These are phyloP conservation scores for Goffeauzyma gilvescens DNA, from an alignment of 768 basidiomycete genomes.

Conservation along the genomic window DNA sequence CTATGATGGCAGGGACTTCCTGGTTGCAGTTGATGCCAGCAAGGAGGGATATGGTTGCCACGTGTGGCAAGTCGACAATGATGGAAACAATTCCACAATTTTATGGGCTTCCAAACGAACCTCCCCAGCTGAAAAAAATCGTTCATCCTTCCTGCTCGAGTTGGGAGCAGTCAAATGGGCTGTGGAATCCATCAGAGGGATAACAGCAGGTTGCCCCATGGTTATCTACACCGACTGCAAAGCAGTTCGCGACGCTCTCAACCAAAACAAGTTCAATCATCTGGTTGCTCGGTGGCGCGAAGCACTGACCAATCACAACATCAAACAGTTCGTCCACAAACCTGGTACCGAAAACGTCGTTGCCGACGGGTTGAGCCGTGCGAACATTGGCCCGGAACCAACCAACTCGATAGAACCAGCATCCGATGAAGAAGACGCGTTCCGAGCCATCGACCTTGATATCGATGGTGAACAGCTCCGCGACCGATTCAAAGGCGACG, in stretches of 20 bases:
- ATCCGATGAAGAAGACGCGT: background rate
- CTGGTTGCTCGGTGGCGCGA: slow-evolving; percentile 6
- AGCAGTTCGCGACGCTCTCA: slow-evolving; percentile 5
- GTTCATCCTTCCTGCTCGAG: slow-evolving; percentile 4
- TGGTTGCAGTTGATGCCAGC: slow-evolving; percentile 3
- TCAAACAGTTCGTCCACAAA: slow-evolving; percentile 5
- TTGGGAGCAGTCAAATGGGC: slow-evolving; percentile 4
- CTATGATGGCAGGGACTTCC: slow-evolving; percentile 29
- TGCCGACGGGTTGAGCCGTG: slow-evolving; percentile 8
- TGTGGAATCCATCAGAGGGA: slow-evolving; percentile 1
- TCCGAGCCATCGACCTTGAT: background rate
- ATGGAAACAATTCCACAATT: background rate
- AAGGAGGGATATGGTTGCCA: slow-evolving; percentile 4
- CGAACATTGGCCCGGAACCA: background rate
- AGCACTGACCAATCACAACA: background rate
- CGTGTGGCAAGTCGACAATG: background rate
- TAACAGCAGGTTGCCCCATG: background rate
- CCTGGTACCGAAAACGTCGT: slow-evolving; percentile 6
- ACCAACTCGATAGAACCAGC: background rate
- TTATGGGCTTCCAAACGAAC: slow-evolving; percentile 3
- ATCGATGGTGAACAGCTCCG: background rate
- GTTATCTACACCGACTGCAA: slow-evolving; percentile 10
- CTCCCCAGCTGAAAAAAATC: slow-evolving; percentile 1
- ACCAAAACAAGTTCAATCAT: background rate
- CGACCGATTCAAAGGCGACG: slow-evolving; percentile 3